Conservation (phyloP, 805 yeast genomes). For the Metschnikowia proteae region DNA sequence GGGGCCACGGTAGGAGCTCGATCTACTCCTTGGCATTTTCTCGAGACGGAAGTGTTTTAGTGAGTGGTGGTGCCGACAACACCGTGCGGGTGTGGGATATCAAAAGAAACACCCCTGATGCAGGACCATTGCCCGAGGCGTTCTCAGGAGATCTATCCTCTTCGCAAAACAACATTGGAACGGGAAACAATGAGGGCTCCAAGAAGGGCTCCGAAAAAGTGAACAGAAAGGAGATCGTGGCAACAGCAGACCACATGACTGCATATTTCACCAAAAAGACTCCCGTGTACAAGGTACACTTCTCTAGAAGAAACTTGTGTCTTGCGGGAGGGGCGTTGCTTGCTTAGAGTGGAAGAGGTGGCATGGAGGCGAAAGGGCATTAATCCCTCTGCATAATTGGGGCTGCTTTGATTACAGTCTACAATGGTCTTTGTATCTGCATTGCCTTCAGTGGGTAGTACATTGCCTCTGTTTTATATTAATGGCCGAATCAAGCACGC, state of each 20-base stretch:
- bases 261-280: conserved; percentile 92
- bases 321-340: conserved; percentile 86
- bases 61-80: conserved; percentile 89
- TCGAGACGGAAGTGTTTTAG: conserved; percentile 81
- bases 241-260: conserved; percentile 86
- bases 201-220: conserved; percentile 29
- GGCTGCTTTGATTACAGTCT: too few species aligned
- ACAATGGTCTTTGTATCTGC: neutral
- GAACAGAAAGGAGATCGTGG: conserved; percentile 66
- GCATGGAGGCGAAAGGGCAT: neutral
- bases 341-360: conserved; percentile 15
- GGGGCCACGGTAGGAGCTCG: conserved; percentile 88
- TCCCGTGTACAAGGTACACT: conserved; percentile 88
- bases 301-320: conserved; percentile 86
- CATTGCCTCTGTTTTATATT: too few species aligned
- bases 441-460: too few species aligned
- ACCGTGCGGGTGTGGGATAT: conserved; percentile 96
- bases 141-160: conserved; percentile 30
- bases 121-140: conserved; percentile 74
- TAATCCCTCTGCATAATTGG: too few species aligned
- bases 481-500: too few species aligned
- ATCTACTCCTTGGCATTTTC: conserved; percentile 83
- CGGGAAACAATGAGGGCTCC: conserved; percentile 12
- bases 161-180: conserved; percentile 8
- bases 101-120: conserved; percentile 76